phyloP scores from a whole-genome alignment of 169 alveolate genomes.

The Plasmodium cynomolgi region DNA sequence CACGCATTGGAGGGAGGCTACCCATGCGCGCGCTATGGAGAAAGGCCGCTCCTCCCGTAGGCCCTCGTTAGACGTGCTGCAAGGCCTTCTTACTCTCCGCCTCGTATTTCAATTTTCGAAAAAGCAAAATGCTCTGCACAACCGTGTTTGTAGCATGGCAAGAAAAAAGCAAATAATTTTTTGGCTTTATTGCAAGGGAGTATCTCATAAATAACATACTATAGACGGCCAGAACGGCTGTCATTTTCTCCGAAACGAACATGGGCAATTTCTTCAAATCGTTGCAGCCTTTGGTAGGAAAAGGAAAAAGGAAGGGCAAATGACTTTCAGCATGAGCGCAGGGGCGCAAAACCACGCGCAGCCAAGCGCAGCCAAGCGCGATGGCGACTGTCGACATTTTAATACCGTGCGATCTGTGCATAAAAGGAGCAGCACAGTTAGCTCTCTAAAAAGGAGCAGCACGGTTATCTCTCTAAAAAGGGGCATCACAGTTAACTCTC shows the following conservation, averaged over 20 bases:
- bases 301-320: background rate
- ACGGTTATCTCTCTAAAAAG: background rate
- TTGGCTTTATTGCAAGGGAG: slow-evolving; percentile 91
- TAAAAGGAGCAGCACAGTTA: background rate
- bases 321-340: background rate
- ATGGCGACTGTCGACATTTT: background rate
- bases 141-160: slow-evolving; percentile 90
- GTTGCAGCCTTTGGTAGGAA: slow-evolving; percentile 47
- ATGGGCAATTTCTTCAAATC: slow-evolving; percentile 90
- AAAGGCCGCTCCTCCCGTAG: background rate
- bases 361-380: too few relatives aligned
- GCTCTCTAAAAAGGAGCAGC: background rate
- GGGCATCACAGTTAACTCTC: background rate
- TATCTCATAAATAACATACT: slow-evolving; percentile 93
- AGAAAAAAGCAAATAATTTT: slow-evolving; percentile 88
- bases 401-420: background rate
- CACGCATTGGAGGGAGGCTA: background rate
- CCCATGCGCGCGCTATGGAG: background rate
- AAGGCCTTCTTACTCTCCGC: background rate
- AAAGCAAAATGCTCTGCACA: slow-evolving; percentile 84
- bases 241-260: slow-evolving; percentile 90
- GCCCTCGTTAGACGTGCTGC: background rate
- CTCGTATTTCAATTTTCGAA: slow-evolving; percentile 59
- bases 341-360: background rate
- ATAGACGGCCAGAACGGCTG: slow-evolving; percentile 90